A percentile compares a stretch with the other conserved stretches of the same genome.
phyloP scores from a whole-genome alignment of 495 filamentous ascomycete species.

The Penicillium argentinense region DNA sequence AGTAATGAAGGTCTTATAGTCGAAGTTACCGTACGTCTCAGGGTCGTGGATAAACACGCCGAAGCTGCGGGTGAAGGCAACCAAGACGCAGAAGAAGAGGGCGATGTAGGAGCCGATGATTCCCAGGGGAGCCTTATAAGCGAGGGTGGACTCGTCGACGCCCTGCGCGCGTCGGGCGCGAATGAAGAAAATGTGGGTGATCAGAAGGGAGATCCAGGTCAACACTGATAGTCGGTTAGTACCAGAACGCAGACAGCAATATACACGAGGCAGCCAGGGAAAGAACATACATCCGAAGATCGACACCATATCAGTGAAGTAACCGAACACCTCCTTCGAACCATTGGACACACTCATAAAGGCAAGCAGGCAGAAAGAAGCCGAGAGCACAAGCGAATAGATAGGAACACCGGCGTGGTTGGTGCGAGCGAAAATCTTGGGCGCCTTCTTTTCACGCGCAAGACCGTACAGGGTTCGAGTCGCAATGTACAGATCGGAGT shows the following conservation, averaged over 20 bases:
- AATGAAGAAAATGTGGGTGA: slow-evolving; percentile 81
- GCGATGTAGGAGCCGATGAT: slow-evolving; percentile 65
- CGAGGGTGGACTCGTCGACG: slow-evolving; percentile 60
- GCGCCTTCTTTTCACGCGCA: slow-evolving; percentile 74
- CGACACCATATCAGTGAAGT: slow-evolving; percentile 82
- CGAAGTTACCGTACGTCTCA: slow-evolving; percentile 53
- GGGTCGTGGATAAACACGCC: slow-evolving; percentile 59
- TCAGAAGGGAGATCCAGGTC: slow-evolving; percentile 81
- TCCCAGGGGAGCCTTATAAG: slow-evolving; percentile 73
- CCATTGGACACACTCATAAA: slow-evolving; percentile 75
- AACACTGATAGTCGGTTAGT: slow-evolving; percentile 38
- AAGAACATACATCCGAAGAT: slow-evolving; percentile 61
- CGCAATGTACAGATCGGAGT: slow-evolving; percentile 75
- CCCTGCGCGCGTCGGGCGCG: slow-evolving; percentile 70
- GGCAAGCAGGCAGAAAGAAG: slow-evolving; percentile 65
- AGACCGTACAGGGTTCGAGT: slow-evolving; percentile 79
- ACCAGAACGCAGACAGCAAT: neutral
- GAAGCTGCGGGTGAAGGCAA: slow-evolving; percentile 77
- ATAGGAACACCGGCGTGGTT: slow-evolving; percentile 76
- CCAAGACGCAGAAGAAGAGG: slow-evolving; percentile 65
- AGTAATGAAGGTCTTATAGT: slow-evolving; percentile 77
- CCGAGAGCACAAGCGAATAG: slow-evolving; percentile 60
- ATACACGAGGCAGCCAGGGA: no score
- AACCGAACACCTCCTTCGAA: slow-evolving; percentile 69
- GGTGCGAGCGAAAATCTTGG: slow-evolving; percentile 65